These are phyloP conservation scores for Glycine tomentella DNA, from an alignment of 306 rosid genomes.

Conservation along the genomic window DNA sequence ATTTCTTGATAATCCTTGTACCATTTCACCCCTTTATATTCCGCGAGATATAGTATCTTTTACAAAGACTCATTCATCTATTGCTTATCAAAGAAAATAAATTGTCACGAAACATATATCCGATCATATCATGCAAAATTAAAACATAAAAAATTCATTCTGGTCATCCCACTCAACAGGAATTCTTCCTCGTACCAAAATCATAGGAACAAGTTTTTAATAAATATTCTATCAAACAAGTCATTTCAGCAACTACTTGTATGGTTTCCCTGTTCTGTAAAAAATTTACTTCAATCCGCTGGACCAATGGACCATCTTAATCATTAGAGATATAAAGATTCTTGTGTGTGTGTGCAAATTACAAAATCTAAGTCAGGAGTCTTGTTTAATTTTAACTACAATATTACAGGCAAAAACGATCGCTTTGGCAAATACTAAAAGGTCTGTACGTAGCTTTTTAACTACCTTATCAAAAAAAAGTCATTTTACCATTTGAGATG, in stretches of 20 bases:
- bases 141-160: neutral
- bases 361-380: neutral
- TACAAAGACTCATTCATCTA: neutral
- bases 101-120: neutral
- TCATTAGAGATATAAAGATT: too few relatives aligned
- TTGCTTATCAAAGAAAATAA: neutral
- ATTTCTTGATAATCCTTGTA: neutral
- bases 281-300: neutral
- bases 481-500: neutral
- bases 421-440: neutral
- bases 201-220: too few relatives aligned
- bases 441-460: neutral
- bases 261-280: too few relatives aligned
- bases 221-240: neutral
- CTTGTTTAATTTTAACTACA: neutral
- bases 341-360: neutral
- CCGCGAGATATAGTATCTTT: neutral
- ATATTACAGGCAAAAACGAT: neutral
- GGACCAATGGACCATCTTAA: too few relatives aligned
- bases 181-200: neutral
- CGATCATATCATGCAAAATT: neutral
- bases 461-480: neutral
- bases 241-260: too few relatives aligned
- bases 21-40: too few relatives aligned
- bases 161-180: neutral